A percentile compares a stretch with the other conserved stretches of the same genome.
These are phyloP conservation scores for Nicotiana obtusifolia DNA, from an alignment of 257 asterid genomes.

Conservation along the genomic window DNA sequence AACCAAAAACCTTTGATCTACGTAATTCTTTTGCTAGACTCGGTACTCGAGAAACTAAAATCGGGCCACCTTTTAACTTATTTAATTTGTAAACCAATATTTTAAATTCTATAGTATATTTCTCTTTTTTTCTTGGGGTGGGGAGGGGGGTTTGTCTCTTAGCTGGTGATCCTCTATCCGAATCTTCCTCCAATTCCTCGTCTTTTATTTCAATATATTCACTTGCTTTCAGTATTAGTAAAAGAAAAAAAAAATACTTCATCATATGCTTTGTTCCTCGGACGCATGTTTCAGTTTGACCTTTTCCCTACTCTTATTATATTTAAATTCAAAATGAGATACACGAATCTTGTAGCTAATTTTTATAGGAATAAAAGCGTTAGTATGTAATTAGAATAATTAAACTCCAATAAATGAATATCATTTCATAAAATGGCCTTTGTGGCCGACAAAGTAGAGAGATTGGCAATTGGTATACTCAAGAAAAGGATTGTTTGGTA, in stretches of 20 bases:
- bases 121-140: background rate
- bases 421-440: background rate
- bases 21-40: background rate
- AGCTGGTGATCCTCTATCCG: background rate
- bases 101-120: background rate
- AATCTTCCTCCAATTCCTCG: background rate
- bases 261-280: background rate
- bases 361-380: background rate
- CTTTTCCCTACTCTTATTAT: background rate
- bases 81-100: background rate
- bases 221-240: background rate
- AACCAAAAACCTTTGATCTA: background rate
- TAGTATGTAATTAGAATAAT: background rate
- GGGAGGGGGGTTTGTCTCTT: background rate
- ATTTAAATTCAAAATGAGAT: background rate
- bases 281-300: background rate
- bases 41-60: background rate
- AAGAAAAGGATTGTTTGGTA: conserved; percentile 26
- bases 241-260: background rate
- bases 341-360: background rate
- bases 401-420: background rate
- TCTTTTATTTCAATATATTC: background rate
- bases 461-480: conserved; percentile 18
- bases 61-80: background rate
- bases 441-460: conserved; percentile 6